phyloP scores from a whole-genome alignment of 371 early-diverging fungal species.

The Zychaea mexicana region DNA sequence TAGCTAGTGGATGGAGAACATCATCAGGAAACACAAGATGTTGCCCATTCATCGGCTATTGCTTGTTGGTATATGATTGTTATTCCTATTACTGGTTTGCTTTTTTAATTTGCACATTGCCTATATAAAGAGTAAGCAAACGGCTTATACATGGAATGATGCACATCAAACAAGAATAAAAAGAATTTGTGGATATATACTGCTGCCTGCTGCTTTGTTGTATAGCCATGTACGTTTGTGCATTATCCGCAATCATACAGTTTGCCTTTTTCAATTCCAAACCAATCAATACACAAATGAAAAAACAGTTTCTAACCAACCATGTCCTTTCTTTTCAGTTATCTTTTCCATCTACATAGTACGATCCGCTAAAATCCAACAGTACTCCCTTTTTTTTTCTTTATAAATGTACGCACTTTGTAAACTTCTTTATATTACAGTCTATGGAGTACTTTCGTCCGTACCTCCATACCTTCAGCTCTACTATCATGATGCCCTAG shows the following conservation, averaged over 20 bases:
- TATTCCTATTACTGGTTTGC: too few relatives aligned
- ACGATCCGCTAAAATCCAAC: too few relatives aligned
- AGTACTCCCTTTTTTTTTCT: background rate
- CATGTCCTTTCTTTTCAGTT: background rate
- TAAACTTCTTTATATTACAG: constrained; percentile 43
- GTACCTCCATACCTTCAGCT: constrained; percentile 46
- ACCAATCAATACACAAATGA: background rate
- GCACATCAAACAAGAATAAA: background rate
- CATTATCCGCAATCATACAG: background rate
- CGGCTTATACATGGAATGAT: too few relatives aligned
- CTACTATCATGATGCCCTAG: constrained; percentile 40
- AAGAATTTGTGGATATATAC: background rate
- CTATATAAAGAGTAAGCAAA: background rate
- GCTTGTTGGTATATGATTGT: too few relatives aligned
- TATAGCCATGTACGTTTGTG: background rate
- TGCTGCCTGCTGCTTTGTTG: background rate
- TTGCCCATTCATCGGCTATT: too few relatives aligned
- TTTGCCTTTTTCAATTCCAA: too few relatives aligned
- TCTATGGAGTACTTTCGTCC: constrained; percentile 38
- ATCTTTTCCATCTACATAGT: background rate
- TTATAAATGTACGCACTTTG: constrained; percentile 14
- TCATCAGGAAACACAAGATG: too few relatives aligned
- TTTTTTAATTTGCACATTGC: too few relatives aligned
- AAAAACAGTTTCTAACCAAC: background rate
- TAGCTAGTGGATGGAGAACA: too few relatives aligned